Conservation (phyloP, 139 green algal genomes). For the Micractinium sp. region DNA sequence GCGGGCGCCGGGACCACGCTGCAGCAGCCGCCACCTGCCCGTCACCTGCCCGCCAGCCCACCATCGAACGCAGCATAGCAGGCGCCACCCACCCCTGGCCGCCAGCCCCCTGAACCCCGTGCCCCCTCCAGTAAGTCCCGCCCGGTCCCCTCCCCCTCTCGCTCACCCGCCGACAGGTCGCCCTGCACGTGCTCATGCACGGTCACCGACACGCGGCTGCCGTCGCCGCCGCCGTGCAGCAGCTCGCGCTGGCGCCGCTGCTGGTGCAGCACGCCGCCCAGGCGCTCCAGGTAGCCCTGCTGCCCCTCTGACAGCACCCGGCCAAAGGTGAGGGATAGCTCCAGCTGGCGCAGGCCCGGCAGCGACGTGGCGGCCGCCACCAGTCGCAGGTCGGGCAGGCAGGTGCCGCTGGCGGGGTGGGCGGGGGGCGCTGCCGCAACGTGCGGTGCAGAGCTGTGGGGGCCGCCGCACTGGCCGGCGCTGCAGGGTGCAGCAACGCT, state of each 20-base stretch:
- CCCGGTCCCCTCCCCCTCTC: not conserved
- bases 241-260: not conserved
- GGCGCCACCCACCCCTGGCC: no score
- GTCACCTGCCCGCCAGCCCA: no score
- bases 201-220: constrained; percentile 9
- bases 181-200: constrained; percentile 22
- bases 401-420: not conserved
- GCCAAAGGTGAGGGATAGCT: constrained; percentile 20
- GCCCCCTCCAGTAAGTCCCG: no score
- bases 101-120: no score
- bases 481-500: not conserved
- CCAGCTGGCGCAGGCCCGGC: constrained; percentile 14
- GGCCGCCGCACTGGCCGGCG: not conserved
- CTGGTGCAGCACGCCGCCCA: constrained; percentile 20
- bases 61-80: no score
- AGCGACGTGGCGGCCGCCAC: not conserved
- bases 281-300: constrained; percentile 10
- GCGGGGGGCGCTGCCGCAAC: not conserved
- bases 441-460: no score
- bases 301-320: not conserved
- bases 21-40: not conserved
- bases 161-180: constrained; percentile 19
- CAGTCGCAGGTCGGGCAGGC: not conserved
- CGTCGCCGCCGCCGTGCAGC: not conserved
- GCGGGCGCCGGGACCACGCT: not conserved